Conservation (phyloP, 805 yeast species). For the Pichia nakasei region DNA sequence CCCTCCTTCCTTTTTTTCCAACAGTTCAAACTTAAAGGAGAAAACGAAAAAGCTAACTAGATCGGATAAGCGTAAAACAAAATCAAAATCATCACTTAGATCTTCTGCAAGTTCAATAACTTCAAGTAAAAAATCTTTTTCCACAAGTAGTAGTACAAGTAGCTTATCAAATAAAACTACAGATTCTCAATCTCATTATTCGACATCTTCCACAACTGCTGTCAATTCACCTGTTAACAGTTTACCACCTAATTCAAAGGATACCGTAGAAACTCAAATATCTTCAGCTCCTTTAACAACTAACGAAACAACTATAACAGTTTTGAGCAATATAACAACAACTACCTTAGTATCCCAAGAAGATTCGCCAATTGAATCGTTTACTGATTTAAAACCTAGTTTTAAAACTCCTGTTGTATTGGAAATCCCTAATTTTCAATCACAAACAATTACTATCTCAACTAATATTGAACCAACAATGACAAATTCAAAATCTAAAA, state of each 20-base stretch:
- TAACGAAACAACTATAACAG: constrained; percentile 4
- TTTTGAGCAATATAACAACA: constrained; percentile 1
- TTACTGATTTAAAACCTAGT: background rate
- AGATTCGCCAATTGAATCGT: background rate
- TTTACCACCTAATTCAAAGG: background rate
- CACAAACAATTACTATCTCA: background rate
- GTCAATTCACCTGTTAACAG: background rate
- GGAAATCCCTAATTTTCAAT: constrained; percentile 3
- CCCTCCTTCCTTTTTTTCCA: background rate
- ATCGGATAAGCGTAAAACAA: background rate
- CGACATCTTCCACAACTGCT: no score
- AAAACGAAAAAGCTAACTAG: constrained; percentile 2
- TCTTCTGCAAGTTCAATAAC: background rate
- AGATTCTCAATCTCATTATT: background rate
- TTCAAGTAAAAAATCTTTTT: background rate
- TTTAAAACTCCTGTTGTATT: constrained; percentile 2
- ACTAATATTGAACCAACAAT: background rate
- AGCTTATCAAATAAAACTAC: background rate
- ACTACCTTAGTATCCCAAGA: background rate
- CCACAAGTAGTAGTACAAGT: background rate
- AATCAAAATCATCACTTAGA: background rate
- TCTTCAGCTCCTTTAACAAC: constrained; percentile 2
- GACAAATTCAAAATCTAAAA: no score
- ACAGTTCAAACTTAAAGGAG: background rate
- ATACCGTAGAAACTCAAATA: background rate